These are phyloP conservation scores for Macrolepiota dolichaula DNA, from an alignment of 768 basidiomycete species.

Conservation along the genomic window DNA sequence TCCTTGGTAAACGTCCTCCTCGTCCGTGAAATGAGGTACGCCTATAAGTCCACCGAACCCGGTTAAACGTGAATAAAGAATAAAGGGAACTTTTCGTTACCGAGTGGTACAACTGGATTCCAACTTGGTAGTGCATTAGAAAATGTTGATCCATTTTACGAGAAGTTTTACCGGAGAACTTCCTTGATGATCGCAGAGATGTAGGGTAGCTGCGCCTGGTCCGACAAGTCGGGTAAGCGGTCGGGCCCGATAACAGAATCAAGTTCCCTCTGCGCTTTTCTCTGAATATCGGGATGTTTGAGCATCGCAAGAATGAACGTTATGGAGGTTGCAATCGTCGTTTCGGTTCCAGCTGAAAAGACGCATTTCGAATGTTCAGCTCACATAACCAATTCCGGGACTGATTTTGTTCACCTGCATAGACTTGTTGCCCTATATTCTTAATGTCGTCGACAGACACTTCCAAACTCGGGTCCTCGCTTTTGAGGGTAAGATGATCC, in stretches of 20 bases:
- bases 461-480: not conserved
- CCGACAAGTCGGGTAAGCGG: slow-evolving; percentile 21
- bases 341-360: slow-evolving; percentile 5
- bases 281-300: slow-evolving; percentile 21
- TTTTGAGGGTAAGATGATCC: not conserved
- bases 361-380: not conserved
- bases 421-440: not conserved
- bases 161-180: slow-evolving; percentile 20
- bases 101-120: slow-evolving; percentile 19
- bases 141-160: not conserved
- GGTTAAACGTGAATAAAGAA: not conserved
- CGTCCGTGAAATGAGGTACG: slow-evolving; percentile 6
- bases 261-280: slow-evolving; percentile 25
- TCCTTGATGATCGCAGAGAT: slow-evolving; percentile 21
- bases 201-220: slow-evolving; percentile 18
- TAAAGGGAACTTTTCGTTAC: slow-evolving; percentile 11
- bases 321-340: slow-evolving; percentile 3
- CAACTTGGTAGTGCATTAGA: not conserved
- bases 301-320: slow-evolving; percentile 24
- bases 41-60: not conserved
- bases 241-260: slow-evolving; percentile 18
- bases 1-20: slow-evolving; percentile 14
- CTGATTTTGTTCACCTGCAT: not conserved
- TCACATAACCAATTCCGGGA: not conserved
- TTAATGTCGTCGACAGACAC: not conserved